phyloP scores from a whole-genome alignment of 495 filamentous ascomycete genomes.

The Podospora tetraspora region DNA sequence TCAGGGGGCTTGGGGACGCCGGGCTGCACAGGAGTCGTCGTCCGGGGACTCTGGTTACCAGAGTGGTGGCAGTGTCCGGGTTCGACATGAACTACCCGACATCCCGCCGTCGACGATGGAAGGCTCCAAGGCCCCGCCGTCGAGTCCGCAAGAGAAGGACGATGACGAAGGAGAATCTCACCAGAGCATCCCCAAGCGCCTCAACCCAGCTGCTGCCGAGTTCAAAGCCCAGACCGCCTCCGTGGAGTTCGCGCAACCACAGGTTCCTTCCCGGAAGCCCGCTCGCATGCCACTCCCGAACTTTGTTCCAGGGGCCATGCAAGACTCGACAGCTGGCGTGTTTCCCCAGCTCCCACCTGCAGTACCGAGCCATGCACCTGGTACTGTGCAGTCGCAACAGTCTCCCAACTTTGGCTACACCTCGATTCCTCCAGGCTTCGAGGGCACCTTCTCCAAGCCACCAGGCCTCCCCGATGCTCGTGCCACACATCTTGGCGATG shows the following conservation, averaged over 20 bases:
- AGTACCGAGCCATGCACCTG: neutral
- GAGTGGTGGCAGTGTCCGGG: neutral
- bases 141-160: neutral
- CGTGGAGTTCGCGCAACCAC: neutral
- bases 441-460: neutral
- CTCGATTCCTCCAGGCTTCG: neutral
- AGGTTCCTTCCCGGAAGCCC: neutral
- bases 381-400: neutral
- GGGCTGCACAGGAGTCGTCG: neutral
- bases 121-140: neutral
- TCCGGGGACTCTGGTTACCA: constrained; percentile 24
- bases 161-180: neutral
- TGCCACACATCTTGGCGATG: neutral
- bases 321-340: neutral
- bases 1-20: neutral
- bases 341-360: neutral
- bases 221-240: constrained; percentile 17
- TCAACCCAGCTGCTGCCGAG: constrained; percentile 31
- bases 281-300: neutral
- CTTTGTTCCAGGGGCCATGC: neutral
- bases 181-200: neutral
- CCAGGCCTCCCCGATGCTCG: neutral
- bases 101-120: neutral
- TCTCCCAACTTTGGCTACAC: neutral
- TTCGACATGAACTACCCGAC: neutral